Conservation (phyloP, 495 filamentous ascomycete species). For the Penicillium daleae region DNA sequence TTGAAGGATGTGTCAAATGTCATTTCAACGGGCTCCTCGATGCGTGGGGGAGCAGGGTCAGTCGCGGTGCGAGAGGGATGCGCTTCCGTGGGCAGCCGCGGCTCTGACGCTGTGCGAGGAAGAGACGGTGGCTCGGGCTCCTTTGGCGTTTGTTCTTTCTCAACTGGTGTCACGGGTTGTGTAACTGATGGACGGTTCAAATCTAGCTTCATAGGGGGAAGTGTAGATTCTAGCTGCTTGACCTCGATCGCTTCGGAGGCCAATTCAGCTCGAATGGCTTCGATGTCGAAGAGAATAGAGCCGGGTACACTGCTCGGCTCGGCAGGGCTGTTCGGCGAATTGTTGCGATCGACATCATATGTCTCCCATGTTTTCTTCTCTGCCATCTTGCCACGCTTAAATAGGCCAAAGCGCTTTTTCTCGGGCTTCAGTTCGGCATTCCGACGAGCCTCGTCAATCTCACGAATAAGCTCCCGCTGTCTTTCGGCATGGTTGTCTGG, state of each 20-base stretch:
- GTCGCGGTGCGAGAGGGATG: slow-evolving; percentile 22
- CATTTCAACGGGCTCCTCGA: slow-evolving; percentile 65
- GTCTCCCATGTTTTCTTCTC: slow-evolving; percentile 95
- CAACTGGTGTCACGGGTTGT: slow-evolving; percentile 38
- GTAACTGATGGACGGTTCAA: slow-evolving; percentile 40
- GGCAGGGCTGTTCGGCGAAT: slow-evolving; percentile 27
- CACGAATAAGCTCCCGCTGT: slow-evolving; percentile 90
- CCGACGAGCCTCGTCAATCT: slow-evolving; percentile 93
- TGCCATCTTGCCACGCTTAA: slow-evolving; percentile 71
- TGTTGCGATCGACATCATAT: slow-evolving; percentile 66
- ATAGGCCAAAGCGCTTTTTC: slow-evolving; percentile 78
- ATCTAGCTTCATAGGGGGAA: slow-evolving; percentile 87
- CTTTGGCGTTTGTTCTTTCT: slow-evolving; percentile 56
- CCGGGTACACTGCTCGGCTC: slow-evolving; percentile 36
- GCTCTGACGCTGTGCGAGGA: slow-evolving; percentile 40
- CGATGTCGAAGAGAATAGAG: slow-evolving; percentile 87
- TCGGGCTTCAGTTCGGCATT: slow-evolving; percentile 74
- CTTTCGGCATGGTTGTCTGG: slow-evolving; percentile 88
- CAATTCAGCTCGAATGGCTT: slow-evolving; percentile 87
- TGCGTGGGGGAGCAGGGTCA: slow-evolving; percentile 29
- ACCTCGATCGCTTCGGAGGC: slow-evolving; percentile 76
- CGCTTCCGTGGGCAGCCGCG: slow-evolving; percentile 25
- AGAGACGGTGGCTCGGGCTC: slow-evolving; percentile 35
- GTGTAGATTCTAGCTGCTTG: slow-evolving; percentile 81
- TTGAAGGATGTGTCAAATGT: slow-evolving; percentile 70